Percentiles rank a stretch among this genome's conserved stretches.
These are phyloP conservation scores for Alternaria triticimaculans DNA, from an alignment of 2,329 filamentous ascomycete genomes.

Conservation along the genomic window DNA sequence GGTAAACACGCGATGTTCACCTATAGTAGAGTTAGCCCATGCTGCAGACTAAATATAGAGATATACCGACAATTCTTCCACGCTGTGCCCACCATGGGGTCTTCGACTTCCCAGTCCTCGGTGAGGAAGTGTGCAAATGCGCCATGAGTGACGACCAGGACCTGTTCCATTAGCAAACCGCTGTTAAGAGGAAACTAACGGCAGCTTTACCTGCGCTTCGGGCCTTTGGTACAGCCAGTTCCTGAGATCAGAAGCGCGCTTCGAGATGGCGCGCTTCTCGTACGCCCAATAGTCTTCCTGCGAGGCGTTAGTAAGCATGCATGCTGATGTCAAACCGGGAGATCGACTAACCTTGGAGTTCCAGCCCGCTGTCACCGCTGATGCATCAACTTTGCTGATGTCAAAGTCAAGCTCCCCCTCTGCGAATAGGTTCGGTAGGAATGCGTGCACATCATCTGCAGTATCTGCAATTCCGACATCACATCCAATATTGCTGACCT, in stretches of 20 bases:
- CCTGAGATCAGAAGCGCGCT: constrained; percentile 38
- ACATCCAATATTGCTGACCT: constrained; percentile 75
- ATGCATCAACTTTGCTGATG: constrained; percentile 63
- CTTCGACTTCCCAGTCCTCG: constrained; percentile 68
- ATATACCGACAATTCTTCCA: constrained; percentile 40
- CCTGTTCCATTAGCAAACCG: constrained; percentile 55
- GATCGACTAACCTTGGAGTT: constrained; percentile 64
- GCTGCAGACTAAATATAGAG: not conserved
- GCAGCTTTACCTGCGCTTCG: constrained; percentile 31
- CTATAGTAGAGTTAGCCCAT: constrained; percentile 7
- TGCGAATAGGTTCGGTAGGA: constrained; percentile 41
- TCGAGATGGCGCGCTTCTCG: constrained; percentile 33
- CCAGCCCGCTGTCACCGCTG: constrained; percentile 70
- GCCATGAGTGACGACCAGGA: constrained; percentile 82
- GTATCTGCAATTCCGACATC: constrained; percentile 67
- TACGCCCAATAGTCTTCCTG: constrained; percentile 44
- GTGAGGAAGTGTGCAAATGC: constrained; percentile 86
- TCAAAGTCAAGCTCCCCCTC: constrained; percentile 66
- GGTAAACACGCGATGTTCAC: constrained; percentile 41
- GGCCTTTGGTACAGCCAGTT: constrained; percentile 36
- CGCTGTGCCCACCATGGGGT: constrained; percentile 39
- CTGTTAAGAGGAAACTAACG: not conserved
- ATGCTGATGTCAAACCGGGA: not conserved
- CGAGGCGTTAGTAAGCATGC: constrained; percentile 9
- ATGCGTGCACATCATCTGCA: constrained; percentile 55